Evolutionary conservation across 2,329 filamentous ascomycete genomes (phyloP).

Genomic region (Pseudogymnoascus sp.): DNA sequence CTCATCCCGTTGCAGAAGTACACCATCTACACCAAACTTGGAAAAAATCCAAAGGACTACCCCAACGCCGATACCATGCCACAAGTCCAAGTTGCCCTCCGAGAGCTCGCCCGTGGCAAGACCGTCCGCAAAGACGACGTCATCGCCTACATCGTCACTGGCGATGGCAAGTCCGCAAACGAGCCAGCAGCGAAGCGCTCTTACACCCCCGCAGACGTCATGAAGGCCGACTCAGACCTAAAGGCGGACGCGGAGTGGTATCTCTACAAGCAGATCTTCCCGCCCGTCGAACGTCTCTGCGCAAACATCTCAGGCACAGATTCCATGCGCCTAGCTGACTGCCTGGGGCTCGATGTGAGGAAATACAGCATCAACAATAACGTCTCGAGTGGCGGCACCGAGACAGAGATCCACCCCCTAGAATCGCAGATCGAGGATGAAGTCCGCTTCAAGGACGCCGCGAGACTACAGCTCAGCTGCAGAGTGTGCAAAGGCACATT

Average conservation of each 20-base stretch:
- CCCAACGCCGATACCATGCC: slow-evolving; percentile 94
- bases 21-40: slow-evolving; percentile 95
- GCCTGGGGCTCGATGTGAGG: slow-evolving; percentile 80
- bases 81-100: slow-evolving; percentile 88
- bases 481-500: slow-evolving; percentile 67
- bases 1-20: slow-evolving; percentile 75
- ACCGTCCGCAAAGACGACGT: slow-evolving; percentile 88
- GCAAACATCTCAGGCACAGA: slow-evolving; percentile 93
- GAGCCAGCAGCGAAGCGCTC: slow-evolving; percentile 81
- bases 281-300: slow-evolving; percentile 93
- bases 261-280: slow-evolving; percentile 95
- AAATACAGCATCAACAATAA: slow-evolving; percentile 71
- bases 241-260: slow-evolving; percentile 96
- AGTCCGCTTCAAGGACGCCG: slow-evolving; percentile 77
- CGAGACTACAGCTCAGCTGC: slow-evolving; percentile 71
- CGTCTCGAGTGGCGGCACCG: slow-evolving; percentile 42
- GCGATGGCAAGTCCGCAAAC: slow-evolving; percentile 52
- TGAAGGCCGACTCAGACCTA: slow-evolving; percentile 67
- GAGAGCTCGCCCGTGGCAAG: slow-evolving; percentile 80
- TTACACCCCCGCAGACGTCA: slow-evolving; percentile 75
- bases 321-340: slow-evolving; percentile 80
- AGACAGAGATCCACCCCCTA: slow-evolving; percentile 75
- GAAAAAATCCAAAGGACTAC: slow-evolving; percentile 88
- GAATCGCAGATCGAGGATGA: slow-evolving; percentile 92
- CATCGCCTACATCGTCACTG: slow-evolving; percentile 89